phyloP scores from a whole-genome alignment of 106 monocot genomes.

The Xerophyta viscosa region DNA sequence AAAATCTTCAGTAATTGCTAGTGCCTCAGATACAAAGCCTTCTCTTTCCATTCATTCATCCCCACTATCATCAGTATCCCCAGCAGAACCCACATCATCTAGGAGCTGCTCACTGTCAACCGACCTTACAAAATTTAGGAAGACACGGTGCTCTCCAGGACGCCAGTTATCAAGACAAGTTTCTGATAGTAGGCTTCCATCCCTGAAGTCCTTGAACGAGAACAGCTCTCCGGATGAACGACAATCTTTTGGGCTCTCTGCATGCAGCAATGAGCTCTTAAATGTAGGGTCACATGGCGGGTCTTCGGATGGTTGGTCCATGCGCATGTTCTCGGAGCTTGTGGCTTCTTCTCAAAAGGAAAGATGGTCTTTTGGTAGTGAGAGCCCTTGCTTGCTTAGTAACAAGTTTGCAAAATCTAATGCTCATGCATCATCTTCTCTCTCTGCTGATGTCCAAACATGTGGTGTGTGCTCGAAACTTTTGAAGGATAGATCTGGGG shows the following conservation, averaged over 20 bases:
- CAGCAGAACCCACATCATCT: constrained; percentile 41
- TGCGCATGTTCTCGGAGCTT: constrained; percentile 79
- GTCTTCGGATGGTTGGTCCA: constrained; percentile 85
- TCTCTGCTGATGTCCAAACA: constrained; percentile 24
- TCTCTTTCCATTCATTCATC: constrained; percentile 16
- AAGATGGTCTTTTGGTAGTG: constrained; percentile 54
- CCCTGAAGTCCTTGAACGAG: constrained; percentile 16
- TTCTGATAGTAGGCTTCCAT: constrained; percentile 17
- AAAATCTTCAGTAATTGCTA: constrained; percentile 17
- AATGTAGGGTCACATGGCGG: constrained; percentile 42
- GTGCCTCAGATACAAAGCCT: constrained; percentile 21
- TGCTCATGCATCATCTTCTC: constrained; percentile 4
- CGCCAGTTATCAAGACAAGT: constrained; percentile 16
- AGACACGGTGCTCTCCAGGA: constrained; percentile 8
- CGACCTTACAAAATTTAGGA: constrained; percentile 13
- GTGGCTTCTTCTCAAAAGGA: constrained; percentile 68
- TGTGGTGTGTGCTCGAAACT: constrained; percentile 72
- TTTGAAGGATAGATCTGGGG: constrained; percentile 52
- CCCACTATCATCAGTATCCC: constrained; percentile 13
- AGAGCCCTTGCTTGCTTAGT: constrained; percentile 22
- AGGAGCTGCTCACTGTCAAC: constrained; percentile 14
- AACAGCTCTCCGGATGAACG: constrained; percentile 8
- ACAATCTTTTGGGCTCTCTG: constrained; percentile 8
- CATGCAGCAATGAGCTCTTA: constrained; percentile 8
- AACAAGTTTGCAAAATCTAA: constrained; percentile 19